Conservation (phyloP, 129 eudicot genomes). For the Pittosporum tobira region DNA sequence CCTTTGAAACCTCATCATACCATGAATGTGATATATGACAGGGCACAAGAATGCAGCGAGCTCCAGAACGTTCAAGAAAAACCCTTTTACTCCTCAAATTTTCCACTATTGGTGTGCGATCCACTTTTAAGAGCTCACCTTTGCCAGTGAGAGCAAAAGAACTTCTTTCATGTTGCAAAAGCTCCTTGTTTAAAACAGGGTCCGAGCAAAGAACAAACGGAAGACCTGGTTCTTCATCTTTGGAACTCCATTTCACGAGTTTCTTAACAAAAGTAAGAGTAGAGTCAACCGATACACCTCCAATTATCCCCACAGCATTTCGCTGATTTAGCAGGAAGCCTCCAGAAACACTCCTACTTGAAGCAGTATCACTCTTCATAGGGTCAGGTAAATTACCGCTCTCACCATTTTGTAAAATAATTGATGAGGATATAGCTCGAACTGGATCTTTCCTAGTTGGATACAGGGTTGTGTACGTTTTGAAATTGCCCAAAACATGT, state of each 20-base stretch:
- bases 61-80: slow-evolving; percentile 65
- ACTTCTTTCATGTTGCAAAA: slow-evolving; percentile 21
- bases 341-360: slow-evolving; percentile 5
- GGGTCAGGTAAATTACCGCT: slow-evolving; percentile 17
- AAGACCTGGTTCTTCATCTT: slow-evolving; percentile 22
- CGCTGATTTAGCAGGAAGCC: slow-evolving; percentile 22
- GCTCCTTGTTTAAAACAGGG: slow-evolving; percentile 31
- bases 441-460: slow-evolving; percentile 20
- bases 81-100: slow-evolving; percentile 39
- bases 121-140: slow-evolving; percentile 9
- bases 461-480: slow-evolving; percentile 18
- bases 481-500: slow-evolving; percentile 20
- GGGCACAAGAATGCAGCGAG: slow-evolving; percentile 65
- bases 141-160: slow-evolving; percentile 12
- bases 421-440: slow-evolving; percentile 24
- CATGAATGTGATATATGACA: slow-evolving; percentile 58
- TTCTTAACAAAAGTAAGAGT: slow-evolving; percentile 44
- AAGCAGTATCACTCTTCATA: slow-evolving; percentile 12
- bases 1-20: slow-evolving; percentile 57
- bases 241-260: slow-evolving; percentile 32
- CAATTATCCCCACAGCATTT: slow-evolving; percentile 53
- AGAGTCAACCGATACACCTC: slow-evolving; percentile 42
- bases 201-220: slow-evolving; percentile 67
- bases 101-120: slow-evolving; percentile 27
- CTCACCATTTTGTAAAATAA: slow-evolving; percentile 22